These are phyloP conservation scores for Fusarium ramigenum DNA, from an alignment of 2,329 filamentous ascomycete genomes.

Conservation along the genomic window DNA sequence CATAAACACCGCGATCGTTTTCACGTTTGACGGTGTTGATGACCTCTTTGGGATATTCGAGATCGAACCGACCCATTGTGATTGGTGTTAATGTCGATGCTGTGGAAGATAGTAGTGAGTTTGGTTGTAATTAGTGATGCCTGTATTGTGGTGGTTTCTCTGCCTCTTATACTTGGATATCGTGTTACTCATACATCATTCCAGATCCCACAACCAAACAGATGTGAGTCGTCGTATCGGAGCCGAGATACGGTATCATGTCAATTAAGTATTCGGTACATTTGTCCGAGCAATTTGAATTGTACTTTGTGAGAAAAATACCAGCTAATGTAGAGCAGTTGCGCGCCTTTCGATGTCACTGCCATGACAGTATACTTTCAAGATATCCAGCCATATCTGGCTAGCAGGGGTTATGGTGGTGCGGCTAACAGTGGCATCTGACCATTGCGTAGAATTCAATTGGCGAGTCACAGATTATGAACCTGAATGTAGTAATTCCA, in stretches of 20 bases:
- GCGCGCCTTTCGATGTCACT: neutral
- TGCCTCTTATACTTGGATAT: slow-evolving; percentile 6
- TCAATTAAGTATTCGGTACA: neutral
- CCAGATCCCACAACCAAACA: neutral
- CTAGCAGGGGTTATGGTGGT: slow-evolving; percentile 9
- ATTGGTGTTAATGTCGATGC: neutral
- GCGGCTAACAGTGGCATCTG: slow-evolving; percentile 31
- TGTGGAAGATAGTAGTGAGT: neutral
- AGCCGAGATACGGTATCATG: slow-evolving; percentile 2
- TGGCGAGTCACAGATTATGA: slow-evolving; percentile 26
- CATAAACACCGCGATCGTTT: slow-evolving; percentile 73
- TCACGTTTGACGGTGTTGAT: slow-evolving; percentile 75
- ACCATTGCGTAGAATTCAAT: slow-evolving; percentile 32
- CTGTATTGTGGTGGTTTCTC: neutral
- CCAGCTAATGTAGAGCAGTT: neutral
- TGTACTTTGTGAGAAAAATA: neutral
- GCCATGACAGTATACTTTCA: neutral
- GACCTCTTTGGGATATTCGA: slow-evolving; percentile 70
- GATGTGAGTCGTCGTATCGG: slow-evolving; percentile 1
- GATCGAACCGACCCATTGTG: slow-evolving; percentile 50
- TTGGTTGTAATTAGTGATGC: neutral
- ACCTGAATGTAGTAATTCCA: neutral
- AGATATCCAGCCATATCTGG: neutral
- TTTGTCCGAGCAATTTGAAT: neutral
- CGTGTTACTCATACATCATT: neutral